phyloP scores from a whole-genome alignment of 441 rosid genomes.

The Jatropha multifida region DNA sequence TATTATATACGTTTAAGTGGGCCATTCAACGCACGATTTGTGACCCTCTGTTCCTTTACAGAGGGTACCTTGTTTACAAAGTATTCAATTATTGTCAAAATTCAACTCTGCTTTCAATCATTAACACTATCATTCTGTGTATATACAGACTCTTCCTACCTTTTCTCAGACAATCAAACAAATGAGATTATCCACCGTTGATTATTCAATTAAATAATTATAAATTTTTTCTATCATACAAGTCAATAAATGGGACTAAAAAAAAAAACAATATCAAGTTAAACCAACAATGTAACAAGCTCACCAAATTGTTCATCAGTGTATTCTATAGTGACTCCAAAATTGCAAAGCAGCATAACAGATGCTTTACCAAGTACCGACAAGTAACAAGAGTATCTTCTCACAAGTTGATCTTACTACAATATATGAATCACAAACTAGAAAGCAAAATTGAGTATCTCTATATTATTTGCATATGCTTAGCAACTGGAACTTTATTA shows the following conservation, averaged over 20 bases:
- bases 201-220: not conserved
- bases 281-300: too few species aligned
- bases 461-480: not conserved
- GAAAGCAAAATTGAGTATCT: not conserved
- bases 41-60: slow-evolving; percentile 20
- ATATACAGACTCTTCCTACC: not conserved
- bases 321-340: not conserved
- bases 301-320: not conserved
- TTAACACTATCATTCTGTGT: not conserved
- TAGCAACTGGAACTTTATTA: not conserved
- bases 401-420: not conserved
- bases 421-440: not conserved
- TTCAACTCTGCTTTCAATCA: slow-evolving; percentile 12
- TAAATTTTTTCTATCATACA: not conserved
- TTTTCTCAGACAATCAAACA: not conserved
- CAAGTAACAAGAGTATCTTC: not conserved
- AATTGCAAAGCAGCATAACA: not conserved
- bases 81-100: slow-evolving; percentile 16
- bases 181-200: not conserved
- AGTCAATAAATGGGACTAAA: too few species aligned
- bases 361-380: not conserved
- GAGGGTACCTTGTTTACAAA: slow-evolving; percentile 17
- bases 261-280: too few species aligned
- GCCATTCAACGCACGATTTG: slow-evolving; percentile 6
- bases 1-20: not conserved